Evolutionary conservation across 2,329 filamentous ascomycete species (phyloP).

Genomic region (Ambrosiella cleistominuta): DNA sequence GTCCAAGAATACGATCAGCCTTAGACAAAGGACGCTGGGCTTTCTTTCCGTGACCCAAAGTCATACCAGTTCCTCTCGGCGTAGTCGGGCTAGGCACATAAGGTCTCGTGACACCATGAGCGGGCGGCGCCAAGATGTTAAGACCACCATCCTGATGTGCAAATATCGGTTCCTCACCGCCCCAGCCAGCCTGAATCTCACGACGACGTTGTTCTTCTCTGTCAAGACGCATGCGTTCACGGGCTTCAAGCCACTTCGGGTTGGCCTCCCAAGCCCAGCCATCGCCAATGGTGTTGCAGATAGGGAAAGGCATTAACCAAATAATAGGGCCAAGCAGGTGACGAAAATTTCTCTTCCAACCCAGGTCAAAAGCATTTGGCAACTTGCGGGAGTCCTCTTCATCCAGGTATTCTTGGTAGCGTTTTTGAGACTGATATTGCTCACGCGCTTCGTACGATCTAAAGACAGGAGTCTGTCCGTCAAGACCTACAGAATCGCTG

Average conservation of each 20-base stretch:
- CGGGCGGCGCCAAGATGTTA: constrained; percentile 13
- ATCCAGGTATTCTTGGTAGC: constrained; percentile 61
- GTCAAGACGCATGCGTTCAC: constrained; percentile 42
- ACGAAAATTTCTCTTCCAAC: constrained; percentile 58
- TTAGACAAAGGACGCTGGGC: constrained; percentile 31
- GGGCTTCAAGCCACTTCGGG: constrained; percentile 55
- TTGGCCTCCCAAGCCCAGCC: constrained; percentile 91
- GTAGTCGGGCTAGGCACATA: constrained; percentile 16
- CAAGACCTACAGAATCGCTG: constrained; percentile 15
- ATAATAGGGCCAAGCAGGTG: constrained; percentile 67
- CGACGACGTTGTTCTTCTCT: constrained; percentile 42
- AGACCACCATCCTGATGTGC: constrained; percentile 12
- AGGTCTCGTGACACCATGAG: constrained; percentile 19
- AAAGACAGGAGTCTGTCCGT: constrained; percentile 25
- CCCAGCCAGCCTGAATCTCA: constrained; percentile 53
- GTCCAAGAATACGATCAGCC: constrained; percentile 39
- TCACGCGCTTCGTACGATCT: constrained; percentile 38
- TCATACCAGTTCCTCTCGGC: constrained; percentile 14
- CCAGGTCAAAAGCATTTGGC: constrained; percentile 85
- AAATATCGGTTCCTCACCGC: constrained; percentile 21
- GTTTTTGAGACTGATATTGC: constrained; percentile 33
- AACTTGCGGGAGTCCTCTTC: constrained; percentile 76
- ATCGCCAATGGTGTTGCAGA: constrained; percentile 75
- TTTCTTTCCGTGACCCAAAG: constrained; percentile 9
- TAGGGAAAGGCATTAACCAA: constrained; percentile 59